These are phyloP conservation scores for Fonsecaea multimorphosa DNA, from an alignment of 2,329 filamentous ascomycete genomes.

Conservation along the genomic window DNA sequence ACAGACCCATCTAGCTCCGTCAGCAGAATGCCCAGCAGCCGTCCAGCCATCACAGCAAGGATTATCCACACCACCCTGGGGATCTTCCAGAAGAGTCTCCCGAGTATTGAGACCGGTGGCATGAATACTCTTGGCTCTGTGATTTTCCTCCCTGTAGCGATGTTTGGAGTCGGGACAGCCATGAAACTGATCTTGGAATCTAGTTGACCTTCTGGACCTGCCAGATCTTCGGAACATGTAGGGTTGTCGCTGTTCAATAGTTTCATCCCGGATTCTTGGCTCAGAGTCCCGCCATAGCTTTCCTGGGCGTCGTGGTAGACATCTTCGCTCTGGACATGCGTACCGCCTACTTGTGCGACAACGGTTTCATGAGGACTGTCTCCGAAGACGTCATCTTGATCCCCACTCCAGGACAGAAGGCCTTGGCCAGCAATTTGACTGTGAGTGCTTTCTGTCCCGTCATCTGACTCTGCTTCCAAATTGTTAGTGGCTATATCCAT, in stretches of 20 bases:
- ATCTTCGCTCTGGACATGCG: background rate
- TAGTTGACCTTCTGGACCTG: background rate
- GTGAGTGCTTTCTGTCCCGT: background rate
- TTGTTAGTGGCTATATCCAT: background rate
- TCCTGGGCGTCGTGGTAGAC: background rate
- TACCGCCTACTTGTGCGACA: background rate
- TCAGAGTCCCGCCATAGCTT: background rate
- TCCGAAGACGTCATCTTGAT: background rate
- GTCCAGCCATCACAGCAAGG: background rate
- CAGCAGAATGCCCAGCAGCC: constrained; percentile 9
- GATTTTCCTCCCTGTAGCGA: background rate
- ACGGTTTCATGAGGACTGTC: background rate
- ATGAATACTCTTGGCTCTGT: too few relatives aligned
- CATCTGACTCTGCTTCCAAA: background rate
- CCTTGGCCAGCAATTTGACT: too few relatives aligned
- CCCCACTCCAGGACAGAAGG: background rate
- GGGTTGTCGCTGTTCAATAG: background rate
- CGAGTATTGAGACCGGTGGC: background rate
- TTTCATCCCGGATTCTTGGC: background rate
- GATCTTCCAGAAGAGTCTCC: background rate
- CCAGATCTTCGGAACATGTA: background rate
- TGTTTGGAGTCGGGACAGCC: background rate
- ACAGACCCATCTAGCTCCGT: background rate
- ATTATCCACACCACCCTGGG: background rate
- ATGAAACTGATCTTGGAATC: background rate